Base-by-base conservation (phyloP, 345 rosid species). In the Punica granatum region DNA sequence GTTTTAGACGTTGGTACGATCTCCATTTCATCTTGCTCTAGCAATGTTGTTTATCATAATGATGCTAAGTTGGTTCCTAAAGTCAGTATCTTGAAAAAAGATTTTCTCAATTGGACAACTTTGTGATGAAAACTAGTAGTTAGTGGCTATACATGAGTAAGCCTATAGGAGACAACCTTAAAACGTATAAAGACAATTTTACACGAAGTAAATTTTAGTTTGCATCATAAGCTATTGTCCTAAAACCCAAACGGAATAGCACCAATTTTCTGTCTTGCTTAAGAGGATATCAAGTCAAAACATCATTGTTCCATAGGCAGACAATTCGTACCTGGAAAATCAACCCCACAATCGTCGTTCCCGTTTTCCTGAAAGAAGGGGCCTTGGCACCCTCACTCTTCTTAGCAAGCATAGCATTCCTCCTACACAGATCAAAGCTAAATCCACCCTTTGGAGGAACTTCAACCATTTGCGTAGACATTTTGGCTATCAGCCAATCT, bases 261-360 rank as follows among this genome's bases (percentile, higher is more conserved):
- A 41, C n/a, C 30, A 41, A 41, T 11, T 39, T 28, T 28, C 2
- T 7, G 10, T 28, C 36, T 11, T 26, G 35, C 36, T 19, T 46
- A 1, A 46, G n/a, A 16, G 51, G 23, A 46, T 15, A 15, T 46
- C 51, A 46, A 19, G n/a, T 19, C 4, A n/a, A 46, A 19, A 1
- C 23, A 46, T 19, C n/a, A 46, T 46, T 16, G n/a, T 33, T 65
- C 23, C 28, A 19, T 51, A 46, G 59, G 16, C 39, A 46, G 42
- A 65, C 19, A 11, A 36, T n/a, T 16, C 58, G 60, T 65, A 93
- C 98, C 94, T 67, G 76, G 70, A 83, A 90, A 66, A 85, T 77
- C 65, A 93, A 71, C 33, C 97, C 97, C 70, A 93, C 98, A 68
- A 93, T 93, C 41, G 98, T 93, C 32, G 98, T 93, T 62, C 98